Conservation (phyloP, 495 filamentous ascomycete species). For the Choiromyces venosus region DNA sequence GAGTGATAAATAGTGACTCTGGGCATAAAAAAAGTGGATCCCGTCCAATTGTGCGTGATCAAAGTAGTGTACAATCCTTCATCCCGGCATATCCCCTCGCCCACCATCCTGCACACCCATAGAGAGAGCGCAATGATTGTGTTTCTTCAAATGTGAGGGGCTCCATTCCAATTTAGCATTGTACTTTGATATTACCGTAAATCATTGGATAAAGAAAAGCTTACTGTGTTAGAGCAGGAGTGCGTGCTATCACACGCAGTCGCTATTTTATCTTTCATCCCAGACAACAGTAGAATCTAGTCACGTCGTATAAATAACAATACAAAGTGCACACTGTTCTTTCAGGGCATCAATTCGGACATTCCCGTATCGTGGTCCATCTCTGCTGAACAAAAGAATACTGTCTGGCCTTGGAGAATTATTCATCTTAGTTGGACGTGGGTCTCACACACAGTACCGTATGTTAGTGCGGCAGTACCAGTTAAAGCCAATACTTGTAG, state of each 20-base stretch:
- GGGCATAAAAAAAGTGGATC: neutral
- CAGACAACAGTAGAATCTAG: neutral
- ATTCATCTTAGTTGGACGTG: neutral
- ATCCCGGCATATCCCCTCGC: neutral
- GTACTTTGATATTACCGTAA: neutral
- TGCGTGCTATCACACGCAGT: neutral
- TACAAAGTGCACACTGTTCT: neutral
- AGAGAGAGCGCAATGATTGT: neutral
- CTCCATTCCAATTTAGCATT: neutral
- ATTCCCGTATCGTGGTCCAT: neutral
- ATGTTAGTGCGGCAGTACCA: no score
- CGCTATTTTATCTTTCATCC: neutral
- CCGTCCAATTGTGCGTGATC: neutral
- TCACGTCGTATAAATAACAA: neutral
- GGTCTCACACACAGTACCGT: neutral
- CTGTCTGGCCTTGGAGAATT: neutral
- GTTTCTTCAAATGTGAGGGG: neutral
- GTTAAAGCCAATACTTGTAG: neutral
- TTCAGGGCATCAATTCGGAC: neutral
- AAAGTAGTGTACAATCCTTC: neutral
- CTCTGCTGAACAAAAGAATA: neutral
- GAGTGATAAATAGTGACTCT: neutral
- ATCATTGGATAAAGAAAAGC: neutral
- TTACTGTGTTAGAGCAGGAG: neutral
- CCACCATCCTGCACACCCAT: neutral